Conservation (phyloP, 2,329 filamentous ascomycete species). For the Aureobasidium sp. region DNA sequence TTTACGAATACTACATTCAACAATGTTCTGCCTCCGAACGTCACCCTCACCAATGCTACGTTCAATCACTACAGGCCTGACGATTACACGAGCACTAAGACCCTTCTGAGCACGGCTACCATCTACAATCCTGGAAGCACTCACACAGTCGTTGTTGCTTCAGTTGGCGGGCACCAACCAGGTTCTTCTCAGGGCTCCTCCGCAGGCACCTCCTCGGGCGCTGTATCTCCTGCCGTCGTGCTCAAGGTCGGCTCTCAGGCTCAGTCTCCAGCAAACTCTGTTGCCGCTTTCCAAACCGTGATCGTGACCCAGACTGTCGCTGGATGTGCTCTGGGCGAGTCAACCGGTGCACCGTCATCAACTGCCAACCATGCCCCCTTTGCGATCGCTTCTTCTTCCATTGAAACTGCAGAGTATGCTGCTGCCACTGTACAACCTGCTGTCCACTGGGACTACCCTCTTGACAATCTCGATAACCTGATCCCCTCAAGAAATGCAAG, state of each 20-base stretch:
- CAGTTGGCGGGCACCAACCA: background rate
- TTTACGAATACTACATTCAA: too few relatives aligned
- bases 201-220: background rate
- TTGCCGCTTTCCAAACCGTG: background rate
- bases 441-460: conserved; percentile 14
- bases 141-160: background rate
- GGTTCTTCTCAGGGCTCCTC: background rate
- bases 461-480: background rate
- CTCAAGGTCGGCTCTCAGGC: background rate
- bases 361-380: background rate
- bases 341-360: background rate
- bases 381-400: background rate
- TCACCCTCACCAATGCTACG: background rate
- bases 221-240: background rate
- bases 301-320: conserved; percentile 8
- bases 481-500: background rate
- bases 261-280: background rate
- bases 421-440: conserved; percentile 12
- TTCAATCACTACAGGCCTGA: background rate
- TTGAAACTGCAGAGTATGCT: background rate
- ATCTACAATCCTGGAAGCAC: background rate
- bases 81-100: conserved; percentile 14
- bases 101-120: background rate
- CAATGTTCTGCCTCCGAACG: too few relatives aligned
- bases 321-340: background rate